These are phyloP conservation scores for Paecilomyces fulvus DNA, from an alignment of 2,329 filamentous ascomycete genomes.

Conservation along the genomic window DNA sequence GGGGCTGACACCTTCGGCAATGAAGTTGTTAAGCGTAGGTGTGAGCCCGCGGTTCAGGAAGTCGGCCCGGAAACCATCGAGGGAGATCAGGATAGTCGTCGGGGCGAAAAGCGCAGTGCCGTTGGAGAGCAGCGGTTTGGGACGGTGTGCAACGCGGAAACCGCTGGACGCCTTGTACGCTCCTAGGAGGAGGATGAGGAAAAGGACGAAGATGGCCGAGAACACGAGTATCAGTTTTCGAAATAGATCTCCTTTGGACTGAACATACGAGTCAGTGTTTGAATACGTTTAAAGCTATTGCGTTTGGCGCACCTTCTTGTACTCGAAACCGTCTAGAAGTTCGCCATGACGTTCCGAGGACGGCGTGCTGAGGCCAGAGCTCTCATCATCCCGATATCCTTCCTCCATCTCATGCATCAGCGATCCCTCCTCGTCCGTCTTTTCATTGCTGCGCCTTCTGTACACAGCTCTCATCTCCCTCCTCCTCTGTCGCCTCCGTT, in stretches of 20 bases:
- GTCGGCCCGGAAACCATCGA: slow-evolving; percentile 93
- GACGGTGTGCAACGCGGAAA: slow-evolving; percentile 19
- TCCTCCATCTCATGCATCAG: slow-evolving; percentile 90
- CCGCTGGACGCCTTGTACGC: slow-evolving; percentile 47
- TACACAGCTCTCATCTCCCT: slow-evolving; percentile 30
- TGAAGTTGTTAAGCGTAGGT: slow-evolving; percentile 68
- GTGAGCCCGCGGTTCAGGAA: slow-evolving; percentile 79
- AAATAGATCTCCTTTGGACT: slow-evolving; percentile 11
- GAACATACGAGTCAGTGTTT: neutral
- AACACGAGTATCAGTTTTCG: slow-evolving; percentile 32
- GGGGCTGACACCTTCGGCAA: slow-evolving; percentile 78
- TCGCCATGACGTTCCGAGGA: slow-evolving; percentile 46
- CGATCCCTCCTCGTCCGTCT: slow-evolving; percentile 58
- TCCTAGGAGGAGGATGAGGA: slow-evolving; percentile 47
- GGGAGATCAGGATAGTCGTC: slow-evolving; percentile 85
- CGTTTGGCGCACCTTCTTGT: slow-evolving; percentile 17
- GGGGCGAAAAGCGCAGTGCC: slow-evolving; percentile 83
- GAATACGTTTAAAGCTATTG: neutral
- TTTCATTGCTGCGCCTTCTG: slow-evolving; percentile 42
- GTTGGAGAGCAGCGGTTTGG: slow-evolving; percentile 49
- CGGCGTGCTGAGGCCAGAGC: slow-evolving; percentile 51
- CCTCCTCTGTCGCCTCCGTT: slow-evolving; percentile 45
- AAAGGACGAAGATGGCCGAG: slow-evolving; percentile 42
- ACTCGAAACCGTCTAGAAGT: slow-evolving; percentile 22
- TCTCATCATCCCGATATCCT: slow-evolving; percentile 56